Base-by-base conservation (phyloP, 73 alveolate species). In the Stentor roeselii region DNA sequence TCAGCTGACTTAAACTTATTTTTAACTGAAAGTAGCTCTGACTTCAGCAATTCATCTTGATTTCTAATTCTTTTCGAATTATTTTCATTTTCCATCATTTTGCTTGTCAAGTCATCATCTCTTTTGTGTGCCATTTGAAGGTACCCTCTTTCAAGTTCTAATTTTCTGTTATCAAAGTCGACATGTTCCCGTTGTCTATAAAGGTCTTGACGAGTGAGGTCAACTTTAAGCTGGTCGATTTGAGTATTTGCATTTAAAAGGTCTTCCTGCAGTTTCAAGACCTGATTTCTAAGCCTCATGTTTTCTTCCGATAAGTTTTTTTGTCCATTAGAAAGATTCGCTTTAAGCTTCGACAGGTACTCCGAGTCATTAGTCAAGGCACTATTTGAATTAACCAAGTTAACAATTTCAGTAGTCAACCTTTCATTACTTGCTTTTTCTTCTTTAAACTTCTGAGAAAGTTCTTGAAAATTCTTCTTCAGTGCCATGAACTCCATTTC, bases 401-500 rank as follows among this genome's bases (percentile, higher is more conserved):
- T 94, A 39, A 94, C 88, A 30, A 94, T 77, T 75, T 94, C 97
- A 34, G 91, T 83, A 15, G 96, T 96, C 31, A 94, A 92, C 84
- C 93, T 97, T 42, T 96, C 99, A 76, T 92, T 92, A 82, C 95
- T 96, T 31, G 97, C 95, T 82, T 88, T 93, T 88, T 91, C 98
- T 36, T 84, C 84, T 83, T 96, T 97, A 15, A 97, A 85, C 41
- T 97, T 98, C n/a, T 92, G 76, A 80, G 93, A 92, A 36, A 97
- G 90, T 83, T 87, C 92, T 39, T 93, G 83, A 83, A 93, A 95
- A 89, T 97, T 97, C 87, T 95, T 96, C 80, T 97, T 97, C 36
- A 97, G 90, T 34, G 98, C 96, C 3, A 94, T 96, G 67, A 93
- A 94, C 78, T 94, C 98, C 38, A 94, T 91, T 75, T 94, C 98